Evolutionary conservation across 108 stramenopile species (phyloP).

Genomic region (Discostella pseudostelligera): DNA sequence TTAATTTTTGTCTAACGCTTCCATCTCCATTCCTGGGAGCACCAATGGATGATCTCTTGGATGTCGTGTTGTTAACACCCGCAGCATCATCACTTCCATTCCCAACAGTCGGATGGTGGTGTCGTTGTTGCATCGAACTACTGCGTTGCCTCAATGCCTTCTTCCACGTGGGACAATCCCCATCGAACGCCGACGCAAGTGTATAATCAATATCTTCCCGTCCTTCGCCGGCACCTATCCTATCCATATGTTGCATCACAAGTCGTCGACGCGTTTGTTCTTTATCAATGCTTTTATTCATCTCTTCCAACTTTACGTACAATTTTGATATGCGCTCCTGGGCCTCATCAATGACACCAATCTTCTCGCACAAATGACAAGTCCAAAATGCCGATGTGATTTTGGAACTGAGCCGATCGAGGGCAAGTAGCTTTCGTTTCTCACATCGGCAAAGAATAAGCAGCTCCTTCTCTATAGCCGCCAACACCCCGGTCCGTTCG

Average conservation of each 20-base stretch:
- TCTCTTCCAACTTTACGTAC: constrained; percentile 65
- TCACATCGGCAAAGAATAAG: constrained; percentile 70
- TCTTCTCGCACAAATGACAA: constrained; percentile 64
- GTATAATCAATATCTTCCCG: constrained; percentile 84
- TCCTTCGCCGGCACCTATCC: constrained; percentile 78
- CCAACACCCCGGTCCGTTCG: constrained; percentile 60
- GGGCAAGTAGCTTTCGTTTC: constrained; percentile 67
- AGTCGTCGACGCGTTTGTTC: constrained; percentile 72
- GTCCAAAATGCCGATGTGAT: constrained; percentile 46
- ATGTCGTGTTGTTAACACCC: constrained; percentile 9
- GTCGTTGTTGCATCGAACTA: neutral
- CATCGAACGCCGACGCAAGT: constrained; percentile 68
- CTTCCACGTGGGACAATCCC: constrained; percentile 33
- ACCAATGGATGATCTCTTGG: constrained; percentile 35
- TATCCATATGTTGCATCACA: constrained; percentile 83
- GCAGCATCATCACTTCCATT: neutral
- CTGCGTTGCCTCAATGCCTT: constrained; percentile 30
- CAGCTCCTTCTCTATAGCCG: constrained; percentile 76
- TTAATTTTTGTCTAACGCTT: neutral
- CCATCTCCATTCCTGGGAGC: constrained; percentile 36
- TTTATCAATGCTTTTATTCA: constrained; percentile 70
- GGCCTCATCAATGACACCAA: constrained; percentile 63
- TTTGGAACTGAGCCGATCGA: constrained; percentile 27
- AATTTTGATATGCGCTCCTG: constrained; percentile 74
- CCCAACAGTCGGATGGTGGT: constrained; percentile 1